Conservation (phyloP, 768 basidiomycete genomes). For the Cantharellus cinnabarinus region DNA sequence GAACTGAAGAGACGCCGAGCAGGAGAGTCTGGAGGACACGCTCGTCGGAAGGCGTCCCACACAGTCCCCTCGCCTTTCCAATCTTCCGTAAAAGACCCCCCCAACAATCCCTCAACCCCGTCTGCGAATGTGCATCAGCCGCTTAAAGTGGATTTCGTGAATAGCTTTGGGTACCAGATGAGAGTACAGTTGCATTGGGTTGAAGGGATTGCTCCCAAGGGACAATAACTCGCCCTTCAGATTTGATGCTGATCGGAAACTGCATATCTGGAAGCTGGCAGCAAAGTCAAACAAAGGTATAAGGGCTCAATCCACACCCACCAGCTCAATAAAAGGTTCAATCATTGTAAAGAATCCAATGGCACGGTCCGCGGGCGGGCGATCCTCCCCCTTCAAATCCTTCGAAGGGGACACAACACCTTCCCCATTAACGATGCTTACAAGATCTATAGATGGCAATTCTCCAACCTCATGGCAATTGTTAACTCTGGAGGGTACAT, state of each 20-base stretch:
- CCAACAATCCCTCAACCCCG: slow-evolving; percentile 37
- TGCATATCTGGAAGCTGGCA: slow-evolving; percentile 79
- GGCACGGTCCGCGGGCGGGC: slow-evolving; percentile 58
- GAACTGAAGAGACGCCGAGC: slow-evolving; percentile 74
- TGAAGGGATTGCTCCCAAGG: slow-evolving; percentile 73
- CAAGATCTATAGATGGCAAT: slow-evolving; percentile 68
- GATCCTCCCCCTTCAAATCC: slow-evolving; percentile 37
- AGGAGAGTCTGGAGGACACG: slow-evolving; percentile 56
- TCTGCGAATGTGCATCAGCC: slow-evolving; percentile 14
- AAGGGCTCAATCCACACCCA: neutral
- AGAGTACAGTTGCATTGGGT: slow-evolving; percentile 40
- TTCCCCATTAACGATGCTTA: slow-evolving; percentile 41
- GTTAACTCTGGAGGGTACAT: neutral
- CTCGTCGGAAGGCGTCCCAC: slow-evolving; percentile 91
- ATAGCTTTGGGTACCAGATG: neutral
- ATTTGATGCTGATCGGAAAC: slow-evolving; percentile 80
- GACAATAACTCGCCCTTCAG: slow-evolving; percentile 82
- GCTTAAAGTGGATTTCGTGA: neutral
- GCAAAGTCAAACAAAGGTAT: slow-evolving; percentile 3
- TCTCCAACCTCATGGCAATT: slow-evolving; percentile 35
- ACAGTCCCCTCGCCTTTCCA: slow-evolving; percentile 72
- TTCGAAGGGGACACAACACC: slow-evolving; percentile 44
- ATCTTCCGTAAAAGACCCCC: slow-evolving; percentile 49
- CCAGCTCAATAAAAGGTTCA: neutral
- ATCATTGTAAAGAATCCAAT: slow-evolving; percentile 60